phyloP scores from a whole-genome alignment of 805 yeast genomes.

The Hemisphaericaspora nanyangensis region DNA sequence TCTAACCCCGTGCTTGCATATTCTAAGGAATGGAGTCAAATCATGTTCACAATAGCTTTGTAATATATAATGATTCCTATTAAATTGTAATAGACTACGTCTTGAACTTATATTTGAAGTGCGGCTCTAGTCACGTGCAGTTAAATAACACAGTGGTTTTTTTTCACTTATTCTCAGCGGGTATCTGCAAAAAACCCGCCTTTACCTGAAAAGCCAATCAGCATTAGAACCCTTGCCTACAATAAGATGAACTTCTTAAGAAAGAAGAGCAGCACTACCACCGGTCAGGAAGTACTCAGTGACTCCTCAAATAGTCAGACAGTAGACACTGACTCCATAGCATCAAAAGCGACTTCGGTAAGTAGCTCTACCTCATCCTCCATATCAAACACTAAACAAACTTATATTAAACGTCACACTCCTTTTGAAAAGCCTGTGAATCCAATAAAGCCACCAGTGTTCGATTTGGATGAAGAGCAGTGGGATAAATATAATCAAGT shows the following conservation, averaged over 20 bases:
- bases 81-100: too few relatives aligned
- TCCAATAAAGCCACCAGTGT: constrained; percentile 28
- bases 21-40: too few relatives aligned
- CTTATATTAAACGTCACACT: constrained; percentile 29
- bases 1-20: too few relatives aligned
- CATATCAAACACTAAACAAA: constrained; percentile 10
- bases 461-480: constrained; percentile 27
- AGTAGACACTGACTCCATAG: constrained; percentile 14
- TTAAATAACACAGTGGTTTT: too few relatives aligned
- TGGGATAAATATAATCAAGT: constrained; percentile 28
- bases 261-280: constrained; percentile 9
- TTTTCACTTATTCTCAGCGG: too few relatives aligned
- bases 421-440: constrained; percentile 39
- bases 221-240: too few relatives aligned
- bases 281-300: constrained; percentile 1
- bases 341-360: constrained; percentile 14
- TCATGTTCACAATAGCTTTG: too few relatives aligned
- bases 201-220: too few relatives aligned
- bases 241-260: constrained; percentile 20
- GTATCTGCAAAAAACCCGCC: too few relatives aligned
- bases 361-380: constrained; percentile 7
- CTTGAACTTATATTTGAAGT: too few relatives aligned
- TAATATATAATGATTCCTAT: too few relatives aligned
- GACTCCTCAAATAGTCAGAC: constrained; percentile 3
- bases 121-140: too few relatives aligned